Evolutionary conservation across 2,329 filamentous ascomycete species (phyloP), one percentile per base, ranked within the genome.

Genomic region (Paecilomyces variotii): DNA sequence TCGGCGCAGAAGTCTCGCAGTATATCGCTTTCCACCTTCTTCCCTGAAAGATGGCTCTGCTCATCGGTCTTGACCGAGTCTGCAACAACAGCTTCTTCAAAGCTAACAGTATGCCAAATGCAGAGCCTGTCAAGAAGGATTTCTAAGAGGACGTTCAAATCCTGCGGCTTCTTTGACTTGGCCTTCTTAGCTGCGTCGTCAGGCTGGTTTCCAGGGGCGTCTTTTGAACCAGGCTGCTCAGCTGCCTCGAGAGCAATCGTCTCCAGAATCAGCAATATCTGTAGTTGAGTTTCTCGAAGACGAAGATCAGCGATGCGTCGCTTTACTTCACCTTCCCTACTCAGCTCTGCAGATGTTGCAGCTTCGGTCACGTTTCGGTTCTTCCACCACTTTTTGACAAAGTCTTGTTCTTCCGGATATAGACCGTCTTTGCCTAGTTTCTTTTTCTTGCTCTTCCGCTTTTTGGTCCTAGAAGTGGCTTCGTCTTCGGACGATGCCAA

Each of bases 1-100:
- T 81, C 78, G 0, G 74, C 77, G 63, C 78, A 80, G 59, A 80
- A 81, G 56, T 80, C 78, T 26, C 75, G 76, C 19, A 80, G 68
- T n/a, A 72, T 72, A 61, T 80, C 76, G 39, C 69, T 76, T 24
- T 75, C 70, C n/a, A 67, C 64, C 56, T 71, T 72, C 62, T 72
- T 75, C 12, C 67, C 68, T 4, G 68, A 62, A 34, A 67, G 63
- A 57, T 68, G 66, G 54, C 57, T 65, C 28, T 67, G 64, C n/a
- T 62, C 67, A n/a, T 67, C 67, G 25, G 65, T 55, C 53, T 69
- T 71, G 28, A 64, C 60, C 14, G 68, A 63, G 26, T 72, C 67
- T 0, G 68, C 60, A 12, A 70, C 62, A 3, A 65, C 61, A 3
- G 66, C 61, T 30, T 77, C 76, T 28, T 74, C 74, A 35, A 72